A percentile compares a stretch with the other conserved stretches of the same genome.
Evolutionary conservation across 768 basidiomycete genomes (phyloP).

Genomic region (Lentinula sp.): DNA sequence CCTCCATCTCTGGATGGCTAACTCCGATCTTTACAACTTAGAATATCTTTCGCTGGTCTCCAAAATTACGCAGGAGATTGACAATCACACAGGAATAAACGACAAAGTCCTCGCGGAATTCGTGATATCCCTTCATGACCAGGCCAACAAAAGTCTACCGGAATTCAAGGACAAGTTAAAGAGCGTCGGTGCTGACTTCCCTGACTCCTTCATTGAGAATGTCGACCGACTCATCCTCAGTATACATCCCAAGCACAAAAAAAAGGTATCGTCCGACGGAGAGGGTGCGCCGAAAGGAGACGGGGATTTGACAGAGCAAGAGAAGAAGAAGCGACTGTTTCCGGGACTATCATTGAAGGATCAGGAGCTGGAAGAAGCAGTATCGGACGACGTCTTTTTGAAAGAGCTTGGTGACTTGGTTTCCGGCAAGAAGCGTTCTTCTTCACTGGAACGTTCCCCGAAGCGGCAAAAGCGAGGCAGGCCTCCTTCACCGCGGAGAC

Average conservation of each 20-base stretch:
- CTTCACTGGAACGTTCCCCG: conserved; percentile 35
- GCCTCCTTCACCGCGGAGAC: conserved; percentile 46
- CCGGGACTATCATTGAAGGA: conserved; percentile 86
- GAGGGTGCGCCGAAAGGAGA: conserved; percentile 24
- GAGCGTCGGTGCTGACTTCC: conserved; percentile 76
- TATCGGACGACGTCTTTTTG: conserved; percentile 75
- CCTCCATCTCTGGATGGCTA: conserved; percentile 39
- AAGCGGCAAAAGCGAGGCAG: conserved; percentile 57
- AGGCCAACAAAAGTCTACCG: conserved; percentile 64
- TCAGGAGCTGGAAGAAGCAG: conserved; percentile 53
- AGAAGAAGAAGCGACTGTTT: conserved; percentile 81
- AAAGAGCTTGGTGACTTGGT: conserved; percentile 90
- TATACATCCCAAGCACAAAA: conserved; percentile 95
- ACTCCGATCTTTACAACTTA: conserved; percentile 82
- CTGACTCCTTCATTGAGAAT: conserved; percentile 86
- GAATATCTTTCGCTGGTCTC: conserved; percentile 89
- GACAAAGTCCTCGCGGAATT: conserved; percentile 97
- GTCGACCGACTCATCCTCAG: conserved; percentile 92
- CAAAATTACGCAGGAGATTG: conserved; percentile 89
- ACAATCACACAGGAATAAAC: conserved; percentile 77
- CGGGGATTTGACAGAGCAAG: conserved; percentile 48
- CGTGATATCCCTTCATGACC: conserved; percentile 83
- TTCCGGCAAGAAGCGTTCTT: conserved; percentile 56
- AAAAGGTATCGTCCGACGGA: conserved; percentile 36
- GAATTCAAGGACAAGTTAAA: conserved; percentile 80